Base-by-base conservation (phyloP, 202 grass and related monocot genomes). In the Hordeum pubiflorum region DNA sequence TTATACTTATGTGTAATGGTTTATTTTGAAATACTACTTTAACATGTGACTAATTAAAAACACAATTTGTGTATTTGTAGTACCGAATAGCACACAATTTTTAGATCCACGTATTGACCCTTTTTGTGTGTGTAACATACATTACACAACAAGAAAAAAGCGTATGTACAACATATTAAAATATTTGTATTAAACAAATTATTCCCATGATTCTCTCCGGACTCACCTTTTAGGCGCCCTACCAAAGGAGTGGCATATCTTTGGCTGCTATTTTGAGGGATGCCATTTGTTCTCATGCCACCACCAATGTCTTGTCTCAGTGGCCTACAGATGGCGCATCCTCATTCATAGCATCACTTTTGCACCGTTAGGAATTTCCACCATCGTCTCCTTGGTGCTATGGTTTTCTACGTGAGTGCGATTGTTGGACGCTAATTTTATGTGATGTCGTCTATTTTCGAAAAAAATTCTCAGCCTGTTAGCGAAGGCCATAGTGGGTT, bases 381-480 rank as follows among this genome's bases (percentile, higher is more conserved):
- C 50, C 66, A 58, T 18, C 4, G 10, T 73, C 37, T 36, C 40
- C 29, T 79, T 7, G 3, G 32, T 12, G 24, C 13, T 56, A 56
- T 55, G 62, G 77, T 31, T 31, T 31, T 74, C 84, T 24, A 21
- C 32, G 63, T 26, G n/a, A 78, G 65, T 37, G 55, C 41, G 69
- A 63, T 73, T 84, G 27, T 60, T 58, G 60, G 89, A 44, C 63
- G 67, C 69, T 27, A 3, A 14, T 87, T 58, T 89, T 70, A 69
- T 5, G 20, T 46, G 63, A 83, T 60, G 72, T 15, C 89, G 91
- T 55, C 50, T 69, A 83, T 7, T 50, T 77, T 84, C 91, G 66
- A 26, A 92, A 97, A 89, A 91, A 97, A 86, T 65, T 89, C 61
- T 58, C 83, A 44, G 94, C 84, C 91, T 94, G 72, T 73, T 59